Base-by-base conservation (phyloP, 2,329 filamentous ascomycete genomes). In the Apiospora saccharicola region DNA sequence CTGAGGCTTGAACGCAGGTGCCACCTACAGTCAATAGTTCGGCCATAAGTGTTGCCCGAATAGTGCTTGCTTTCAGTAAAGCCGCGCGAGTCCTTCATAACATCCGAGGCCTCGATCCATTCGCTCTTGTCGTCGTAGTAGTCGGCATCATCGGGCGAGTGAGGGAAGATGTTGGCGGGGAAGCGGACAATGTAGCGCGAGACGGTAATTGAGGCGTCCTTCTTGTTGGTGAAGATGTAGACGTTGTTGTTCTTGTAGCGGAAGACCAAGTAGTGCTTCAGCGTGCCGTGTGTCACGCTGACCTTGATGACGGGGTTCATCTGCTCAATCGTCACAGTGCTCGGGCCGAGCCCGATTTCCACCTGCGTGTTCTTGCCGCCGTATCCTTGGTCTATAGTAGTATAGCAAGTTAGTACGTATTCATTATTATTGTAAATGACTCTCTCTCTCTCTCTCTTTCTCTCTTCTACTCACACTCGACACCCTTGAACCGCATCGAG, bases 181-280 rank as follows among this genome's bases (percentile, higher is more conserved):
- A 81, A 79, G 6, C 80, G 78, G 8, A 81, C 78, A 37, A 84
- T 84, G 72, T 84, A 84, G 5, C 82, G 78, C 64, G 81, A 82
- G 0, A 82, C 82, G 3, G 81, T 81, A 43, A 83, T 78, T 41
- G 80, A 82, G 41, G 77, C 75, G 46, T 83, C 82, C 5, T 77
- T 79, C 75, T 83, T 85, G 75, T 84, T 84, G 74, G 83, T 84
- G 73, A 84, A 83, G 44, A 85, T 82, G 72, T 85, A 84, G 16
- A 82, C 79, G 69, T 83, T 81, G 71, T 81, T 79, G 75, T 83
- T 81, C 70, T 79, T 80, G 73, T 82, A 82, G 67, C 81, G 76
- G 51, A 81, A 75, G 26, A 82, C 77, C 41, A 82, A 77, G 69
- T 81, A 81, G 70, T 82, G 80, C 74, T 81, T 80, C 0, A 82